phyloP scores from a whole-genome alignment of 129 eudicot genomes.

The Erigeron canadensis region DNA sequence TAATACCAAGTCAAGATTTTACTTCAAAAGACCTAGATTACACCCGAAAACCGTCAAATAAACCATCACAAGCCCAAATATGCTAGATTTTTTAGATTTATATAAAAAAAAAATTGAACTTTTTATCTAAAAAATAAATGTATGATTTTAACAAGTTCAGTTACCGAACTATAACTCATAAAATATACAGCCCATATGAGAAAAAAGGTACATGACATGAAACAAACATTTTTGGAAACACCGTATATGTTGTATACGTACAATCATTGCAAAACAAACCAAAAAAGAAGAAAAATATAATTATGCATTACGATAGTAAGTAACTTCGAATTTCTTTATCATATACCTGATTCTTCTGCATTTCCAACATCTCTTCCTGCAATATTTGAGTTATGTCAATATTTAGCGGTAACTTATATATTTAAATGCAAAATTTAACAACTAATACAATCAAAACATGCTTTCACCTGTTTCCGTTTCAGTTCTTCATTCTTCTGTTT shows the following conservation, averaged over 20 bases:
- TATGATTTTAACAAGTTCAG: not conserved
- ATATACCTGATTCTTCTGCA: conserved; percentile 88
- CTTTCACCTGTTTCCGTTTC: conserved; percentile 63
- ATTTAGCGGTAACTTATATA: conserved; percentile 1
- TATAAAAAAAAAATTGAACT: not conserved
- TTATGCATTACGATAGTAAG: not conserved
- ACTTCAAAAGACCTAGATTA: not conserved
- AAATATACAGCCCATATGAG: not conserved
- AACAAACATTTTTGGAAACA: not conserved
- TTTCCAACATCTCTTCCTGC: conserved; percentile 73
- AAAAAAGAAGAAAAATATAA: not conserved
- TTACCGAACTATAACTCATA: too few species aligned
- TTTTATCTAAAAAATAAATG: too few species aligned
- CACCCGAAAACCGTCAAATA: not conserved
- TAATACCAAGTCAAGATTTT: not conserved
- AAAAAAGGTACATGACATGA: not conserved
- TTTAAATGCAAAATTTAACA: not conserved
- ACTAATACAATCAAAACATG: conserved; percentile 1
- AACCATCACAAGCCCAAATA: not conserved
- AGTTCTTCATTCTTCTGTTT: conserved; percentile 75
- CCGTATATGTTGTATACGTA: too few species aligned
- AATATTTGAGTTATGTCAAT: conserved; percentile 3
- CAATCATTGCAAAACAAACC: too few species aligned
- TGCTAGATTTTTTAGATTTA: not conserved
- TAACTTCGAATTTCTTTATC: not conserved